Percentiles rank a stretch among this genome's conserved stretches.
Conservation (phyloP, 179 eudicot species). For the Silene coronaria region DNA sequence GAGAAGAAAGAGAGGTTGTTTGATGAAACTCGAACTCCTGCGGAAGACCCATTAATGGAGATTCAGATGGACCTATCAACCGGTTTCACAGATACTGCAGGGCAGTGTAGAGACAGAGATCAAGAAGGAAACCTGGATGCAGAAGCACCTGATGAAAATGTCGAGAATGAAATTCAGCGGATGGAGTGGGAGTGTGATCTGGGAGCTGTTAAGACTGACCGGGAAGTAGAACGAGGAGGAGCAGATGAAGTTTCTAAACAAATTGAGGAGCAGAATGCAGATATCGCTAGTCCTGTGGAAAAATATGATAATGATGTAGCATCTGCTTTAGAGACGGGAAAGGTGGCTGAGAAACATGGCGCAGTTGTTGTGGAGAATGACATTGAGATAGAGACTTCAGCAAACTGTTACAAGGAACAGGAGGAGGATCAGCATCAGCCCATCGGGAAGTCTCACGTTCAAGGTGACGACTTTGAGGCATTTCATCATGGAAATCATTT, state of each 20-base stretch:
- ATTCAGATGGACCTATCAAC: not conserved
- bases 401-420: not conserved
- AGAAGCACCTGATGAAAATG: conserved; percentile 6
- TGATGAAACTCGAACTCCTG: no score
- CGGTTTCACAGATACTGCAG: not conserved
- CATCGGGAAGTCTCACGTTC: not conserved
- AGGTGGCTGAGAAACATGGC: not conserved
- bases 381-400: not conserved
- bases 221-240: not conserved
- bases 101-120: not conserved
- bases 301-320: not conserved
- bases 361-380: conserved; percentile 17
- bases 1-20: not conserved
- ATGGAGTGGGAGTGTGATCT: conserved; percentile 19
- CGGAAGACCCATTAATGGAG: not conserved
- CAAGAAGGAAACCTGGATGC: conserved; percentile 6
- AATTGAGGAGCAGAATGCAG: not conserved
- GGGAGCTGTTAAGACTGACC: conserved; percentile 5
- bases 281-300: not conserved
- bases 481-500: no score
- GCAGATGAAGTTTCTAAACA: conserved; percentile 21
- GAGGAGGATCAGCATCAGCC: not conserved
- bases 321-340: not conserved
- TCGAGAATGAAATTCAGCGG: conserved; percentile 9
- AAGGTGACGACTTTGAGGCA: not conserved